Base-by-base conservation (phyloP, 768 basidiomycete species). In the Boletus sensibilis region DNA sequence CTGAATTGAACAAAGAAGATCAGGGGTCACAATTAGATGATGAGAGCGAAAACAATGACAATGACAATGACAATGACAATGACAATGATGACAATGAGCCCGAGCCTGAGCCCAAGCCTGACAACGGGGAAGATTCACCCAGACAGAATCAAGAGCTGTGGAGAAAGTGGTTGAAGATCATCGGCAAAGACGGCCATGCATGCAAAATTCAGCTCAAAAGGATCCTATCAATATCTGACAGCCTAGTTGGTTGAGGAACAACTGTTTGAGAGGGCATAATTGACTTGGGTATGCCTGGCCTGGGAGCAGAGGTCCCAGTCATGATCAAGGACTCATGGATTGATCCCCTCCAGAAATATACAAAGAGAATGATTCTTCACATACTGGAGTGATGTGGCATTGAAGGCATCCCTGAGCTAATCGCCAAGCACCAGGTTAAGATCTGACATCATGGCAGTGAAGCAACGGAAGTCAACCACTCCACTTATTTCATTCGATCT, bases 301-400 rank as follows among this genome's bases (percentile, higher is more conserved):
- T n/a, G n/a, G n/a, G n/a, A n/a, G n/a, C 38, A 18, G 38, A 39
- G 7, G 38, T 18, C 8, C 1, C 18, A 18, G 48, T 53, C 0
- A 33, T 27, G 5, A 35, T 60, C 20, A 60, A 60, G 31, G 52
- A 57, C 34, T 25, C 38, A 5, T 60, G 56, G 56, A 54, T 54
- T 8, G 43, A 54, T 18, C 38, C 42, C 2, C 35, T 43, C 2
- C n/a, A 53, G 21, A 51, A 39, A 33, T 52, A 45, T 3, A 54
- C 48, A 1, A 50, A 61, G 37, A 46, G 42, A 2, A n/a, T 7
- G 11, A 61, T 61, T 9, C 25, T 61, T 9, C n/a, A 31, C 7
- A 49, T 33, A 5, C 52, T 61, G 18, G 33, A 52, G 12, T 23
- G 53, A 21, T 11, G 16, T 6, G 33, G 11, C 9, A 38, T 61